Conservation (phyloP, 2,329 filamentous ascomycete genomes). For the Colletotrichum sansevieriae region DNA sequence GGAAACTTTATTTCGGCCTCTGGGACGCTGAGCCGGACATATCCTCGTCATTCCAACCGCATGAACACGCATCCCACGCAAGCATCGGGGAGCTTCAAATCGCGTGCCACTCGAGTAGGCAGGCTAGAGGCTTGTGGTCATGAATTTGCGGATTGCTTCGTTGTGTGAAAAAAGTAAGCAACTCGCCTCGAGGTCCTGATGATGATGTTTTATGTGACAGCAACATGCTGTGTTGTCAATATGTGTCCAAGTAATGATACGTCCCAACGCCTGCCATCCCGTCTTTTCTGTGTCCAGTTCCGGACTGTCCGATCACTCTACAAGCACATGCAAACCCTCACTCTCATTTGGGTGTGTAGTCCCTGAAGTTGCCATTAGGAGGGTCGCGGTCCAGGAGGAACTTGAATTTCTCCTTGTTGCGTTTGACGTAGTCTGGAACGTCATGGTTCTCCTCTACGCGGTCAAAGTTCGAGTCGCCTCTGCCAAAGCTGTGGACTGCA, state of each 20-base stretch:
- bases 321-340: not conserved
- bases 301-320: constrained; percentile 3
- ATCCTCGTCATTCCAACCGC: too few species aligned
- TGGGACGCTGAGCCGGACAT: not conserved
- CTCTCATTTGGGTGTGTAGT: constrained; percentile 39
- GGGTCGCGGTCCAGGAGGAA: constrained; percentile 57
- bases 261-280: constrained; percentile 16
- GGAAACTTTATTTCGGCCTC: constrained; percentile 18
- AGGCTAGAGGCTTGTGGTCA: too few species aligned
- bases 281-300: constrained; percentile 3
- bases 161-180: not conserved
- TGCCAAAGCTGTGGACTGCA: constrained; percentile 42
- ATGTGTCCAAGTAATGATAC: constrained; percentile 3
- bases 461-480: constrained; percentile 38
- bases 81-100: too few species aligned
- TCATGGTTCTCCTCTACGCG: constrained; percentile 56
- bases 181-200: too few species aligned
- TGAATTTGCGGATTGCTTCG: too few species aligned
- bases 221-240: not conserved
- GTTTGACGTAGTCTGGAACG: constrained; percentile 56
- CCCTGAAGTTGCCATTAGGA: constrained; percentile 53
- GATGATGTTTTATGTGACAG: too few species aligned
- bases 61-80: too few species aligned
- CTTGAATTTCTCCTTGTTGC: constrained; percentile 49
- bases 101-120: too few species aligned